These are phyloP conservation scores for Blastocladiella emersonii DNA, from an alignment of 371 early-diverging fungal species.

Conservation along the genomic window DNA sequence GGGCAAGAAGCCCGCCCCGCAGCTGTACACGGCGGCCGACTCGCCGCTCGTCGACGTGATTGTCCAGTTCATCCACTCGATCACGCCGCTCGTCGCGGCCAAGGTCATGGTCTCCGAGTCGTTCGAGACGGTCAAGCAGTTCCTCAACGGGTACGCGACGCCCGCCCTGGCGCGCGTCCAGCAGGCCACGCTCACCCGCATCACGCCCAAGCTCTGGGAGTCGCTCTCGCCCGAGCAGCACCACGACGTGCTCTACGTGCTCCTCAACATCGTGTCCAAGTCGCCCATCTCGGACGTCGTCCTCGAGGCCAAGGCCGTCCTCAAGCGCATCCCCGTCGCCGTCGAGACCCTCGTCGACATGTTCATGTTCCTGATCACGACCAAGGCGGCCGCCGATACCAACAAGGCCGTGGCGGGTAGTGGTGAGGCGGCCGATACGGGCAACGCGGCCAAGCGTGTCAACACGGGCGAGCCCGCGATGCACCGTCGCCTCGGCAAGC, in stretches of 20 bases:
- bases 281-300: slow-evolving; percentile 40
- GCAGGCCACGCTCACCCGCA: slow-evolving; percentile 38
- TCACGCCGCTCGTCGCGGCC: slow-evolving; percentile 34
- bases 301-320: slow-evolving; percentile 38
- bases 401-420: slow-evolving; percentile 9
- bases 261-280: slow-evolving; percentile 51
- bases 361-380: slow-evolving; percentile 19
- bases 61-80: slow-evolving; percentile 42
- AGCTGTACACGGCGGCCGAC: too few species aligned
- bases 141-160: slow-evolving; percentile 31
- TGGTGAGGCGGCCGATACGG: too few species aligned
- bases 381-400: slow-evolving; percentile 14
- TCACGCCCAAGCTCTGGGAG: slow-evolving; percentile 38
- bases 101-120: slow-evolving; percentile 22
- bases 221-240: slow-evolving; percentile 29
- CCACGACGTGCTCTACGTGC: slow-evolving; percentile 33
- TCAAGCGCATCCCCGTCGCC: slow-evolving; percentile 35
- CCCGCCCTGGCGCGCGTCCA: slow-evolving; percentile 26
- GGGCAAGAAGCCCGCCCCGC: too few species aligned
- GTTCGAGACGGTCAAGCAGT: slow-evolving; percentile 27
- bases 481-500: slow-evolving; percentile 32
- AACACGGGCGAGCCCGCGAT: slow-evolving; percentile 9
- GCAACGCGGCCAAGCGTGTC: slow-evolving; percentile 15
- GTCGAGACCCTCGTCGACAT: slow-evolving; percentile 32
- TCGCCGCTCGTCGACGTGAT: slow-evolving; percentile 17